Percentiles rank a stretch among this genome's conserved stretches.
Conservation (phyloP, 2,329 filamentous ascomycete species). For the Colletotrichum chrysophilum region DNA sequence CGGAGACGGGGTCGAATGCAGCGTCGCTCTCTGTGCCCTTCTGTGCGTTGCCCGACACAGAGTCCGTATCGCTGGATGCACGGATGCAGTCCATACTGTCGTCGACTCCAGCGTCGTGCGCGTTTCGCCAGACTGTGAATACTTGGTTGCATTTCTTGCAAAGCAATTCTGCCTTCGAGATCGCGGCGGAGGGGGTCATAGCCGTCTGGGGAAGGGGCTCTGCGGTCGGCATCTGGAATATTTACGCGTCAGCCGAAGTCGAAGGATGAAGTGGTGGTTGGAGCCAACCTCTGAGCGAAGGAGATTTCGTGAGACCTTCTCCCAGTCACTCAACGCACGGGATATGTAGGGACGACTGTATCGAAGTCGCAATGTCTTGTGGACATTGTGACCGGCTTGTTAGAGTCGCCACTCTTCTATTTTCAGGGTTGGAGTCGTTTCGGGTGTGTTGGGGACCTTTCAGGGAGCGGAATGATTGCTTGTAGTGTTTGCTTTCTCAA, state of each 20-base stretch:
- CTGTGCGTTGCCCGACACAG: fast-evolving
- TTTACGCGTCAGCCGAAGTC: neutral
- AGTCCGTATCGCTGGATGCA: neutral
- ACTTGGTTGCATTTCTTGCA: neutral
- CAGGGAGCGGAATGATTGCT: neutral
- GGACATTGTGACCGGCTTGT: neutral
- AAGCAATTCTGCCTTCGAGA: fast-evolving
- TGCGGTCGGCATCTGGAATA: neutral
- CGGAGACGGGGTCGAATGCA: neutral
- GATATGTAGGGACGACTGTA: neutral
- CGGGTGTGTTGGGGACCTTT: neutral
- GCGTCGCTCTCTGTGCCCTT: neutral
- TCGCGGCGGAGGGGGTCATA: neutral
- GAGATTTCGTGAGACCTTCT: too few relatives aligned
- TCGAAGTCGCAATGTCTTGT: neutral
- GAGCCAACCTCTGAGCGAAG: too few relatives aligned
- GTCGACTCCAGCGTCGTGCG: neutral
- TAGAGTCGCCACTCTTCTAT: neutral
- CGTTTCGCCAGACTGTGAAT: fast-evolving
- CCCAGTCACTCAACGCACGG: fast-evolving
- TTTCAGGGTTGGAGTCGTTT: neutral
- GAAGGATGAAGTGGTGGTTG: neutral
- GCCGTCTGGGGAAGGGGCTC: neutral
- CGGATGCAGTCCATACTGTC: fast-evolving
- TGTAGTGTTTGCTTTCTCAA: neutral